Base-by-base conservation (phyloP, 176 grass and related monocot genomes). In the Eremochloa ophiuroides region DNA sequence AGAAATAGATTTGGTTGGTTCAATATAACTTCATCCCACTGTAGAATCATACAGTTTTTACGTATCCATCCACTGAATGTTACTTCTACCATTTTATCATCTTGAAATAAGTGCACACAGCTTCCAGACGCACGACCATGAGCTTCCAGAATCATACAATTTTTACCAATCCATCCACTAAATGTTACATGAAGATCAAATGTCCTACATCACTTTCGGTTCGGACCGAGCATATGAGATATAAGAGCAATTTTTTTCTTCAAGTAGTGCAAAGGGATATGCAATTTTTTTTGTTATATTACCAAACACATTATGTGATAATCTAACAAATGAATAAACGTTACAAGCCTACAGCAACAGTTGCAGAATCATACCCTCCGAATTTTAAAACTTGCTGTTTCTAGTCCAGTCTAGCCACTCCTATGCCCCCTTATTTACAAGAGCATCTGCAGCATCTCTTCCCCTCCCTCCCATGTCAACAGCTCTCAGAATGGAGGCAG, bases 251-350 rank as follows among this genome's bases (percentile, higher is more conserved):
- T 11, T 79, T 66, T 56, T 62, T 46, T 44, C 20, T 42, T 44
- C 51, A 9, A 66, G 10, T 59, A 71, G 44, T 51, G 70, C 22
- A 78, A 76, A 80, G 73, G 15, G 51, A 50, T 2, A 62, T 80
- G 31, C 7, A 12, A 16, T 69, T 75, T 53, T 2, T 50, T 75
- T 64, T 73, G 29, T 30, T 26, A 79, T 40, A 25, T 61, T 62
- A 69, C 30, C 48, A 50, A 82, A 68, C 55, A 8, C 48, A 82
- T n/a, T n/a, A n/a, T 37, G 73, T 14, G 82, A 81, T 48, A 17
- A 83, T 86, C 61, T n/a, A 86, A 86, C 88, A 67, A 90, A 90
- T 74, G 80, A 90, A 90, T 79, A 71, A 30, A 53, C 59, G 41
- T 38, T 61, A 74, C 74, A 86, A 22, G 31, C 27, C 23, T 79